Evolutionary conservation across 257 asterid genomes (phyloP).

Genomic region (Solanum etuberosum): DNA sequence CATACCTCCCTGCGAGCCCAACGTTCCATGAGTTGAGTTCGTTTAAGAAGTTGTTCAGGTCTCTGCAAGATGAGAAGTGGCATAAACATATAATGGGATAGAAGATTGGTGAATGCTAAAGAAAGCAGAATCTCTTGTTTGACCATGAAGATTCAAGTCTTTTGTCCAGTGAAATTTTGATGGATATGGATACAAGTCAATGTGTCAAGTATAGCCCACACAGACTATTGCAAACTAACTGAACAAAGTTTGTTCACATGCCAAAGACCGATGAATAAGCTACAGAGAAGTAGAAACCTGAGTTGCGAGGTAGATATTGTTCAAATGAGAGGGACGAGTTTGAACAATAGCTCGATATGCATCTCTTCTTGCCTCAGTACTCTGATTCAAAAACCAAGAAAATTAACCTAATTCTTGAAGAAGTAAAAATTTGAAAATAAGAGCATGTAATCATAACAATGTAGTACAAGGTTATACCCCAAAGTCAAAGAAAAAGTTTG

Average conservation of each 20-base stretch:
- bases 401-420: conserved; percentile 6
- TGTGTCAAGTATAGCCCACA: background rate
- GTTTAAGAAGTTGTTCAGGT: conserved; percentile 87
- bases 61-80: conserved; percentile 41
- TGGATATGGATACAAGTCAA: background rate
- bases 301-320: conserved; percentile 90
- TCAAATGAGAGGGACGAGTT: conserved; percentile 92
- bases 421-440: background rate
- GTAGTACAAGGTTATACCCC: conserved; percentile 50
- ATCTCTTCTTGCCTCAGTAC: conserved; percentile 61
- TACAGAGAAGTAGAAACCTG: conserved; percentile 48
- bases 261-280: conserved; percentile 11
- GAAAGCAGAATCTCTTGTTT: background rate
- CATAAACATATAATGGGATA: background rate
- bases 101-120: background rate
- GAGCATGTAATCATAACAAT: background rate
- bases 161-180: background rate
- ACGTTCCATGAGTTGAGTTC: conserved; percentile 98
- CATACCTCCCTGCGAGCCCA: conserved; percentile 99
- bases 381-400: conserved; percentile 31
- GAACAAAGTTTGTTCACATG: background rate
- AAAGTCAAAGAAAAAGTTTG: conserved; percentile 93
- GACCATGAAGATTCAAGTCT: background rate
- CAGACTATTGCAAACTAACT: background rate
- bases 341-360: conserved; percentile 98